These are phyloP conservation scores for Triticum monococcum DNA, from an alignment of 176 grass and related monocot genomes.

Conservation along the genomic window DNA sequence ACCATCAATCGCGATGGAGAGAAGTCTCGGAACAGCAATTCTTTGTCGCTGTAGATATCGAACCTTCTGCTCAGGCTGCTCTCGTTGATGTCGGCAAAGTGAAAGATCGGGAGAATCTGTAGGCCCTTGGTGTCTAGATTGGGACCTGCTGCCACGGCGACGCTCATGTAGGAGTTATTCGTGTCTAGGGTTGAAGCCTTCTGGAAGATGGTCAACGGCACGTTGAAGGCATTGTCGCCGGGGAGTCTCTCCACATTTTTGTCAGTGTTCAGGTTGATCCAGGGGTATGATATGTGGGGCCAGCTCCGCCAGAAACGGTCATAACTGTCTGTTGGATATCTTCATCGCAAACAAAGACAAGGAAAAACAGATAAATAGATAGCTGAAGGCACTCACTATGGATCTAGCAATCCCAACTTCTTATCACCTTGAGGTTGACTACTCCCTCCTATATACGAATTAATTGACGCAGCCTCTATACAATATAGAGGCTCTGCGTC, in stretches of 20 bases:
- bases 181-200: neutral
- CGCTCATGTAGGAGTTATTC: accelerated
- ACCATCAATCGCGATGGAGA: accelerated
- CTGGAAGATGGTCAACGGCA: neutral
- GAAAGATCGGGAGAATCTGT: conserved; percentile 6
- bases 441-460: too few species aligned
- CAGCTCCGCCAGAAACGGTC: conserved; percentile 15
- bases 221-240: accelerated
- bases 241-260: accelerated
- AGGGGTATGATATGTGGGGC: neutral
- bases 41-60: neutral
- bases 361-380: neutral
- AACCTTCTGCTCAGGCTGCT: neutral
- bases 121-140: neutral
- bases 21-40: neutral
- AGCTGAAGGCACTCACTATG: neutral
- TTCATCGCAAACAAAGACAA: neutral
- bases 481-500: too few species aligned
- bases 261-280: neutral
- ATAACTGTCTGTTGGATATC: neutral
- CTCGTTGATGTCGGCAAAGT: neutral
- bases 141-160: accelerated
- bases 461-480: too few species aligned
- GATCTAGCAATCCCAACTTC: neutral
- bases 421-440: too few species aligned